Evolutionary conservation across 768 basidiomycete genomes (phyloP), one percentile per base, ranked within the genome.

Genomic region (Lactarius deliciosus): DNA sequence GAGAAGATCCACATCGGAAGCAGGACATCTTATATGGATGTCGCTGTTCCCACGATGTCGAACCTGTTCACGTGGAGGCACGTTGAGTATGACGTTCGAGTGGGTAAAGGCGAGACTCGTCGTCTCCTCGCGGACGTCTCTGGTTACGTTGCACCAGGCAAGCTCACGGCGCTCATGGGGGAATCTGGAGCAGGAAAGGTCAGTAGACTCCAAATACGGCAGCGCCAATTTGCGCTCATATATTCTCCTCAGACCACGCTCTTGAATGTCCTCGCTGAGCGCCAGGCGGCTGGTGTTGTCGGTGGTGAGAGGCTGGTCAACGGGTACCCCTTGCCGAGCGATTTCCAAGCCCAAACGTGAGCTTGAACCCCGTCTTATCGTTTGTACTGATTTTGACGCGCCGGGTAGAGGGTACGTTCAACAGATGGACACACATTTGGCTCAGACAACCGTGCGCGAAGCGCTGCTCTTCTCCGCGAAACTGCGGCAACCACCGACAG

Each of bases 111-210:
- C 9, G 50, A 53, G 25, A 80, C 79, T 16, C 80, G 78, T 9
- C 81, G 85, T 53, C 79, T 94, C 11, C 82, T 94, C 43, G 85
- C 92, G 71, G 86, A 92, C 69, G 85, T 94, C 20, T 83, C 81
- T 68, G 92, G 92, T 0, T 94, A 87, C 72, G 90, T 92, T 53
- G 89, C 88, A 71, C 94, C 94, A 11, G 94, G 92, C 3, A 92
- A 87, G n/a, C 75, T 94, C 68, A 94, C 93, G 0, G 94, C 92
- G 1, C 81, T 96, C 11, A 93, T 96, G 92, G 93, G 93, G 67
- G 89, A 89, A 16, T 88, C 87, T 65, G 91, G 91, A 61, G 90
- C 90, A 54, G 89, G 87, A 77, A 73, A 71, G 6, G 50, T 53
- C 5, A 53, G 78, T 79, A 15, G 22, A 53, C 8, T 45, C 9